Percentiles rank a stretch among this genome's conserved stretches.
These are phyloP conservation scores for Talaromyces proteolyticus DNA, from an alignment of 495 filamentous ascomycete species.

Conservation along the genomic window DNA sequence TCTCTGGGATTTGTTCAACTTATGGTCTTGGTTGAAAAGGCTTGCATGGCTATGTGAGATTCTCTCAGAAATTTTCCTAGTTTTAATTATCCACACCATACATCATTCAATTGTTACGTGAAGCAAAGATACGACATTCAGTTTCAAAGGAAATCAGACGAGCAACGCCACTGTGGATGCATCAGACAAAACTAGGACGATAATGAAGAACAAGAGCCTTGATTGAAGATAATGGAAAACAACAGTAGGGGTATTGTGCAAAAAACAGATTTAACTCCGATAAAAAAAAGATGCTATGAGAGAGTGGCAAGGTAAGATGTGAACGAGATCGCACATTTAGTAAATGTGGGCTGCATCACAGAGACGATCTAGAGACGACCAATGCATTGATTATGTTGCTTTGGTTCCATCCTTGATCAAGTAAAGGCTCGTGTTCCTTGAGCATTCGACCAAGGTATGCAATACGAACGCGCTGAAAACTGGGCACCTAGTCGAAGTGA, in stretches of 20 bases:
- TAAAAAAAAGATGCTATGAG: constrained; percentile 18
- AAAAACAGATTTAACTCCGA: constrained; percentile 10
- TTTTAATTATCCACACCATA: no score
- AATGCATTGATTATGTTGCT: constrained; percentile 77
- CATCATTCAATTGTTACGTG: no score
- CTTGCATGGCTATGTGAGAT: no score
- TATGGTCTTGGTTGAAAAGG: no score
- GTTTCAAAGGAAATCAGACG: no score
- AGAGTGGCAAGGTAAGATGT: no score
- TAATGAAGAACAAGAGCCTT: constrained; percentile 5
- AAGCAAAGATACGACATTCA: no score
- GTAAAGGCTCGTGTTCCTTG: constrained; percentile 56
- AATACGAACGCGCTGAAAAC: constrained; percentile 54
- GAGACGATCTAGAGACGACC: constrained; percentile 44
- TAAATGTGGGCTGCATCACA: constrained; percentile 12
- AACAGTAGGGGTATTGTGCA: constrained; percentile 34
- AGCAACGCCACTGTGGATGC: no score
- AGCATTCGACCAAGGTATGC: constrained; percentile 77
- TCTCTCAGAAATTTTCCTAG: no score
- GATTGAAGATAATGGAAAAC: not conserved
- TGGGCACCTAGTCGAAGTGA: constrained; percentile 30
- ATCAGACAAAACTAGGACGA: constrained; percentile 3
- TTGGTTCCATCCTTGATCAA: constrained; percentile 67
- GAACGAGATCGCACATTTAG: constrained; percentile 9
- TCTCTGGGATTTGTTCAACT: no score